phyloP scores from a whole-genome alignment of 2,329 filamentous ascomycete genomes.

The Xylariomycetidae sp. region DNA sequence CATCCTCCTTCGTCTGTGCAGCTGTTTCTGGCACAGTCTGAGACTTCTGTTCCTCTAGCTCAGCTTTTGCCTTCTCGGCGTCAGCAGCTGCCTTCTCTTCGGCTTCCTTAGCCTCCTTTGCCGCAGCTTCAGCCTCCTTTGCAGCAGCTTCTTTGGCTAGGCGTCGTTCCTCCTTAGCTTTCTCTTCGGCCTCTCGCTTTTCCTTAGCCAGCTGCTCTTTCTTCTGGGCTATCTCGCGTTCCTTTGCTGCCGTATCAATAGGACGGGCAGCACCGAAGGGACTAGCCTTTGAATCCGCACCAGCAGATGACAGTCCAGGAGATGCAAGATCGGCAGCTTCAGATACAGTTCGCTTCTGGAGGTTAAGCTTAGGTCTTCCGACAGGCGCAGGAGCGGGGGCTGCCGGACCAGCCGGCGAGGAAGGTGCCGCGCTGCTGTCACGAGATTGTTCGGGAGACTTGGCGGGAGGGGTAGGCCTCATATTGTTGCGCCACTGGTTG shows the following conservation, averaged over 20 bases:
- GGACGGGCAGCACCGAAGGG: conserved; percentile 91
- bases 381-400: conserved; percentile 50
- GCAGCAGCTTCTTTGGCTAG: conserved; percentile 62
- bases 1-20: conserved; percentile 28
- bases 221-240: conserved; percentile 89
- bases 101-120: conserved; percentile 17
- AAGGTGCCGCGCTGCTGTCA: conserved; percentile 70
- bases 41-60: conserved; percentile 14
- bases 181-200: conserved; percentile 84
- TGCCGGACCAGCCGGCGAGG: conserved; percentile 57
- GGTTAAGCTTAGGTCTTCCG: conserved; percentile 75
- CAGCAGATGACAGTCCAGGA: conserved; percentile 43
- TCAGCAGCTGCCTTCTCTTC: conserved; percentile 32
- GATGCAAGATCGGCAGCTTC: conserved; percentile 55
- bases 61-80: conserved; percentile 22
- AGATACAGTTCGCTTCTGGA: conserved; percentile 86
- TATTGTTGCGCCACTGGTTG: conserved; percentile 85
- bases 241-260: conserved; percentile 86
- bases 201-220: conserved; percentile 67
- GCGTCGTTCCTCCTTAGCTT: conserved; percentile 70
- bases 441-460: conserved; percentile 64
- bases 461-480: conserved; percentile 72
- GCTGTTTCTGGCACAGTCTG: conserved; percentile 11
- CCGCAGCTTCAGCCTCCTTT: conserved; percentile 48
- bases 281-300: conserved; percentile 73